Conservation (phyloP, 1,139 yeast genomes). For the Taphrina betulina region DNA sequence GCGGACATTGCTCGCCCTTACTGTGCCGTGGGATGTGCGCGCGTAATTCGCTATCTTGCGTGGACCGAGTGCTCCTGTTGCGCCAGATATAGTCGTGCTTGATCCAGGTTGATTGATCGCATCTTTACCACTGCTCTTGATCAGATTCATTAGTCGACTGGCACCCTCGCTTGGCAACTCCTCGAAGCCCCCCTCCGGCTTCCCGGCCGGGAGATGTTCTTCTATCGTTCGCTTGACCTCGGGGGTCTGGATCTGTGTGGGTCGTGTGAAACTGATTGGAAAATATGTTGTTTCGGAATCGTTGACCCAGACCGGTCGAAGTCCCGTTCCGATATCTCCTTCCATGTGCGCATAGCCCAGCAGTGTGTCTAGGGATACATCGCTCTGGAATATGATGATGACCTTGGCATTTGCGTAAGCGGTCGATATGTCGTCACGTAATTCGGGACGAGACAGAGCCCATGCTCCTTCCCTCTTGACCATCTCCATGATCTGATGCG, state of each 20-base stretch:
- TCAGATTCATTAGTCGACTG: slow-evolving; percentile 1
- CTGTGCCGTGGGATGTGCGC: no score
- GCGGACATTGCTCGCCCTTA: no score
- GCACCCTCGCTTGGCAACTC: not conserved
- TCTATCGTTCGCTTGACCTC: not conserved
- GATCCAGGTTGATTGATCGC: not conserved
- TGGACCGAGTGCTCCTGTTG: no score
- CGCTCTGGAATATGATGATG: not conserved
- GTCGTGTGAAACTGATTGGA: not conserved
- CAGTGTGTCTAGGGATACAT: not conserved
- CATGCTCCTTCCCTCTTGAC: slow-evolving; percentile 3
- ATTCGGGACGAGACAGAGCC: not conserved
- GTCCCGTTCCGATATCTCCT: not conserved
- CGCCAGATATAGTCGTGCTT: not conserved
- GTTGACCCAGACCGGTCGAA: not conserved
- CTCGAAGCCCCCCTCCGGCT: not conserved
- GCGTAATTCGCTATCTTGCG: no score
- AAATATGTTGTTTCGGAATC: not conserved
- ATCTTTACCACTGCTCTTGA: not conserved
- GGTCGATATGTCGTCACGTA: not conserved
- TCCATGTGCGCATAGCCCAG: slow-evolving; percentile 11
- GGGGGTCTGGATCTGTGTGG: not conserved
- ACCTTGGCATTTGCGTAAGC: not conserved
- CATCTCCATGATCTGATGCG: not conserved
- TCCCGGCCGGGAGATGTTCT: not conserved